phyloP scores from a whole-genome alignment of 2,329 filamentous ascomycete species.

The Colletotrichum navitas region DNA sequence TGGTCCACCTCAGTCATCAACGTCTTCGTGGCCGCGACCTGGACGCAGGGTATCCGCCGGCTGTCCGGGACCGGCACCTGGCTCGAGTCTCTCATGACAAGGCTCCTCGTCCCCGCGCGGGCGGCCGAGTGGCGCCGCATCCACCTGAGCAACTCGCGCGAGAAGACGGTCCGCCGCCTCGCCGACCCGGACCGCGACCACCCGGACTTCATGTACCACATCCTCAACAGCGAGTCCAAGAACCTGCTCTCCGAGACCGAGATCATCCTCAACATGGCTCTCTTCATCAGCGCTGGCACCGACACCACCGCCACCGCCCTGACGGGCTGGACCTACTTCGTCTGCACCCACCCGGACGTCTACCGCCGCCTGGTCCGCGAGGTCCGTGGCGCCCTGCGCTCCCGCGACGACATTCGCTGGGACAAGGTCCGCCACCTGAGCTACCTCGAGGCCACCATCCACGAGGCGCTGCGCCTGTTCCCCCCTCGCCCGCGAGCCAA shows the following conservation, averaged over 20 bases:
- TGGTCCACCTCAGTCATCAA: conserved; percentile 46
- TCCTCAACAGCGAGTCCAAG: conserved; percentile 6
- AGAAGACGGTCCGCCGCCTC: conserved; percentile 9
- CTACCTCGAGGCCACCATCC: conserved; percentile 65
- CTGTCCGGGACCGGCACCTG: conserved; percentile 2
- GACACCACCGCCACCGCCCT: conserved; percentile 61
- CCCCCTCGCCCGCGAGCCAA: conserved; percentile 62
- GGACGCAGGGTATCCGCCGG: conserved; percentile 1
- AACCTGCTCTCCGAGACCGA: background rate
- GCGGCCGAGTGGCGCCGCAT: background rate
- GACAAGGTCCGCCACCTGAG: conserved; percentile 52
- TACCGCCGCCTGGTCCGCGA: conserved; percentile 52
- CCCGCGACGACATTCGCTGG: conserved; percentile 51
- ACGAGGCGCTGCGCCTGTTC: conserved; percentile 64
- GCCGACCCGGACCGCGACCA: background rate
- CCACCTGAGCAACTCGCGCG: background rate
- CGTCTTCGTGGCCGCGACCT: conserved; percentile 40
- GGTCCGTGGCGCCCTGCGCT: conserved; percentile 53
- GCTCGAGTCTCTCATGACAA: background rate
- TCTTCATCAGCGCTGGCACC: conserved; percentile 52
- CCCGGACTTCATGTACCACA: conserved; percentile 14
- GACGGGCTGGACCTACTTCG: conserved; percentile 54
- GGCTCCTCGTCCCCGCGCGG: background rate
- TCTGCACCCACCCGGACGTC: conserved; percentile 49
- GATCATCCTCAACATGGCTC: conserved; percentile 36